Conservation (phyloP, 2,329 filamentous ascomycete genomes). For the Acrodontium crateriforme region DNA sequence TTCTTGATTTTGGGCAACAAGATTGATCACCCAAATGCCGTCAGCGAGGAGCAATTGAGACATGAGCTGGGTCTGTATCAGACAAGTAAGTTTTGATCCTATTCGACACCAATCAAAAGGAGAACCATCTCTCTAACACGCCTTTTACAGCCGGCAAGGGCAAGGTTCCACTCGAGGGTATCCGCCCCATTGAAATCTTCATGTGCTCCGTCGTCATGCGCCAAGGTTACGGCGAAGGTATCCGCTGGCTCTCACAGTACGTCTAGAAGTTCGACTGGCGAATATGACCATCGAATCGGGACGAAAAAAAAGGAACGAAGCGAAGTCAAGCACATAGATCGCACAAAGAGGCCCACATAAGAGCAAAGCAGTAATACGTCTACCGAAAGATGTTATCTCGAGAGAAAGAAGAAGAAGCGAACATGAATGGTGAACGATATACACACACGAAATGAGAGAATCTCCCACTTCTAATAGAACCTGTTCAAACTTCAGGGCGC, state of each 20-base stretch:
- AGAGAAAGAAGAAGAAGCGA: too few species aligned
- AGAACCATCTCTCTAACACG: too few species aligned
- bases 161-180: slow-evolving; percentile 82
- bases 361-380: too few species aligned
- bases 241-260: slow-evolving; percentile 83
- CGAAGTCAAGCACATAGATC: too few species aligned
- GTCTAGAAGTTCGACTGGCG: slow-evolving; percentile 73
- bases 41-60: slow-evolving; percentile 89
- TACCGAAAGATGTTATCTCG: too few species aligned
- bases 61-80: slow-evolving; percentile 89
- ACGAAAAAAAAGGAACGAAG: neutral
- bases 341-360: too few species aligned
- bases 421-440: too few species aligned
- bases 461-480: too few species aligned
- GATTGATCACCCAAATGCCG: slow-evolving; percentile 93
- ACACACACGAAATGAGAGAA: too few species aligned
- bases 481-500: too few species aligned
- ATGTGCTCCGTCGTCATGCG: slow-evolving; percentile 99
- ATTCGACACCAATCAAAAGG: too few species aligned
- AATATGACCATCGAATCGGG: neutral
- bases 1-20: slow-evolving; percentile 98
- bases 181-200: slow-evolving; percentile 91
- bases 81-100: slow-evolving; percentile 43
- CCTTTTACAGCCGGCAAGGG: slow-evolving; percentile 53
- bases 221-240: slow-evolving; percentile 80